Conservation (phyloP, 306 rosid species). For the Vigna radiata region DNA sequence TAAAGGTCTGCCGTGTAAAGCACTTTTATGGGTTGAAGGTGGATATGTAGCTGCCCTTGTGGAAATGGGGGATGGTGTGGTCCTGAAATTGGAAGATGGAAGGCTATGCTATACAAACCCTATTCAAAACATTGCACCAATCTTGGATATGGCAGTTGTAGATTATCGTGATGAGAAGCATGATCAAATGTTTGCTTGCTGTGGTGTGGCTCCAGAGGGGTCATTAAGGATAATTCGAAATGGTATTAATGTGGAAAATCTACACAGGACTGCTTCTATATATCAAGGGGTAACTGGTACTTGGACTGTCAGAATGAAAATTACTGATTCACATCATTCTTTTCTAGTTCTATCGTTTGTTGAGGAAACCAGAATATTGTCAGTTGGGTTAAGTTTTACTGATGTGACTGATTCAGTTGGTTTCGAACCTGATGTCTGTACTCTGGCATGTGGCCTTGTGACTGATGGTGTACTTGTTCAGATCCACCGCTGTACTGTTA, state of each 20-base stretch:
- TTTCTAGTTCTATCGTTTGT: slow-evolving; percentile 91
- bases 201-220: slow-evolving; percentile 94
- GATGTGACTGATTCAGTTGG: slow-evolving; percentile 98
- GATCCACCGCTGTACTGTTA: slow-evolving; percentile 80
- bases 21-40: slow-evolving; percentile 86
- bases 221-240: slow-evolving; percentile 87
- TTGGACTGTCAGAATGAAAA: slow-evolving; percentile 87
- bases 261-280: slow-evolving; percentile 76
- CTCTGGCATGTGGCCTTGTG: slow-evolving; percentile 88
- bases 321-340: slow-evolving; percentile 74
- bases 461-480: slow-evolving; percentile 83
- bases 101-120: slow-evolving; percentile 66
- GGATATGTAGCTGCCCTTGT: slow-evolving; percentile 84
- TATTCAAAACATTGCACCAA: slow-evolving; percentile 88
- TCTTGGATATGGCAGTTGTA: slow-evolving; percentile 83
- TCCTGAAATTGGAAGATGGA: slow-evolving; percentile 80
- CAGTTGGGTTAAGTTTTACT: slow-evolving; percentile 93
- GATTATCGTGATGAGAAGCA: slow-evolving; percentile 89
- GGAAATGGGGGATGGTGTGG: slow-evolving; percentile 96
- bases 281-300: slow-evolving; percentile 91
- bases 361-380: slow-evolving; percentile 92
- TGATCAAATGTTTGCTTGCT: slow-evolving; percentile 92
- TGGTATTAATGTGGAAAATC: slow-evolving; percentile 84
- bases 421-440: slow-evolving; percentile 84
- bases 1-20: slow-evolving; percentile 79